Evolutionary conservation across 257 asterid genomes (phyloP).

Genomic region (Solanum stenotomum): DNA sequence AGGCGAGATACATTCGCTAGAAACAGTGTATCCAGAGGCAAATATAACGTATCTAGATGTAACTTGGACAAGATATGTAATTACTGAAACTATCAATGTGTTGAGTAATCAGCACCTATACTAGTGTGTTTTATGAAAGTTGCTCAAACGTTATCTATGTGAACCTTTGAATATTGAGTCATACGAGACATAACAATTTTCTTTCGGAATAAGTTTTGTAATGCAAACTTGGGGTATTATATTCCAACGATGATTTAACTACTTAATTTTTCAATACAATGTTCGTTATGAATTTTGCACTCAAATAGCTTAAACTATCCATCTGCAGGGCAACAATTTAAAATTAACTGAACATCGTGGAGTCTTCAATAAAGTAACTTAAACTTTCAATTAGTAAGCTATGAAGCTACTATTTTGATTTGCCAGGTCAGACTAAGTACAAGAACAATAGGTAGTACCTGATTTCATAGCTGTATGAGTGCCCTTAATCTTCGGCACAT

Average conservation of each 20-base stretch:
- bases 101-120: not conserved
- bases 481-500: slow-evolving; percentile 95
- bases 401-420: not conserved
- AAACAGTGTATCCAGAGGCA: not conserved
- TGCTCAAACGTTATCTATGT: not conserved
- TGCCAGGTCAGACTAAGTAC: not conserved
- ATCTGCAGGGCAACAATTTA: not conserved
- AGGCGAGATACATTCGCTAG: not conserved
- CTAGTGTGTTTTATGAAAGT: not conserved
- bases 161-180: not conserved
- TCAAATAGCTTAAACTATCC: not conserved
- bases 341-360: not conserved
- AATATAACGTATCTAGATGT: not conserved
- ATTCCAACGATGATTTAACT: not conserved
- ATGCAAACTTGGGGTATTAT: not conserved
- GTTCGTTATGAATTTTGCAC: not conserved
- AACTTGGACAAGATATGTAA: not conserved
- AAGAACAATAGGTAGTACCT: slow-evolving; percentile 34
- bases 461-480: slow-evolving; percentile 99
- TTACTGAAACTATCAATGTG: not conserved
- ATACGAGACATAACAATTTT: not conserved
- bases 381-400: not conserved
- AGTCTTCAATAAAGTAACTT: not conserved
- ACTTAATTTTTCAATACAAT: not conserved
- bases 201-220: not conserved